Evolutionary conservation across 441 rosid genomes (phyloP), one percentile per base, ranked within the genome.

Genomic region (Metrosideros polymorpha): DNA sequence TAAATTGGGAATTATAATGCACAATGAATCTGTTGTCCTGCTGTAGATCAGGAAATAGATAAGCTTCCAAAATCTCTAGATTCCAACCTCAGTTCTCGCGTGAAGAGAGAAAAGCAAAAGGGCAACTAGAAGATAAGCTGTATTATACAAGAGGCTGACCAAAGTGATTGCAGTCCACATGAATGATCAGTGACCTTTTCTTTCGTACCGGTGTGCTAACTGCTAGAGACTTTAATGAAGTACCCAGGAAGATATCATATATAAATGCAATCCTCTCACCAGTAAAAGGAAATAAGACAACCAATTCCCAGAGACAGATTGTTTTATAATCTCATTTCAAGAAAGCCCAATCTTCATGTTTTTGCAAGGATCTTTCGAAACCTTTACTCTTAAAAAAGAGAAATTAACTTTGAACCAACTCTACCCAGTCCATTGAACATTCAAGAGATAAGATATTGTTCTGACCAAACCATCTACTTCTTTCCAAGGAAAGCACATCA

Each of bases 1-100:
- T 4, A 50, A 51, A 51, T 51, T 1, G 79, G 17, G 17, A 10
- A 39, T 71, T 39, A 10, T 12, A 39, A 71, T 35, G 79, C 22
- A 0, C n/a, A 0, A 71, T 24, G 0, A 22, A 0, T 15, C 10
- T 1, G n/a, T 39, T 22, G 15, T 71, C n/a, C 79, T 0, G 17
- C 43, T 71, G 7, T 71, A 71, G 79, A 71, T 71, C n/a, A 0
- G 47, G 79, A 71, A 71, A 71, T 17, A 39, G 47, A 71, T 71
- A 71, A 39, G 47, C 27, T 71, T 1, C 47, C 79, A 22, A 71
- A 71, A n/a, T 39, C 39, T 71, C n/a, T 22, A 71, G 9, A 39
- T 39, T 39, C 17, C 10, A 39, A 71, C 79, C 79, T 71, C 0
- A 2, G 17, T 39, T 39, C 47, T 71, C 79, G 6, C 77, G 5